Evolutionary conservation across 306 rosid species (phyloP).

Genomic region (Styphnolobium japonicum): DNA sequence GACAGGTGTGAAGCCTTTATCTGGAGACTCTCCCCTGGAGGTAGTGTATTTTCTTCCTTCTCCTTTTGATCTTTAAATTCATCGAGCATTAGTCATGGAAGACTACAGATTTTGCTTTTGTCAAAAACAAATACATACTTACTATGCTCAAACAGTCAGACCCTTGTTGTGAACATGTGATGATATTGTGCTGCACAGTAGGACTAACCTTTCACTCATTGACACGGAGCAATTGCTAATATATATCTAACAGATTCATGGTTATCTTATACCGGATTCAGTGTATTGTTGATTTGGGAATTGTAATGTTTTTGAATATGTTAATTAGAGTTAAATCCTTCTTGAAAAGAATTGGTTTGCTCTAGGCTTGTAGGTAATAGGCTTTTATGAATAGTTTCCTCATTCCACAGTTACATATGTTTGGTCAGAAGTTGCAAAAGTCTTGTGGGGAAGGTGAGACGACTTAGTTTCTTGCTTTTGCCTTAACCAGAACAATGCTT

Average conservation of each 20-base stretch:
- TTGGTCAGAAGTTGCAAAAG: background rate
- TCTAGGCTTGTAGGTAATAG: background rate
- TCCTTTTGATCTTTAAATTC: background rate
- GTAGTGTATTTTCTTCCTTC: conserved; percentile 13
- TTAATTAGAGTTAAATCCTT: background rate
- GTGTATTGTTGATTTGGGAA: background rate
- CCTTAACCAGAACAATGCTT: background rate
- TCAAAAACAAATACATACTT: background rate
- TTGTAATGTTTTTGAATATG: background rate
- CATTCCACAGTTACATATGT: background rate
- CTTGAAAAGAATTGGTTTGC: background rate
- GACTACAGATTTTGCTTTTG: background rate
- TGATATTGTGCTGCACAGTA: background rate
- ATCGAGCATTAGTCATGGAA: background rate
- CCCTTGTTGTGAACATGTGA: background rate
- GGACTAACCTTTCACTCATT: background rate
- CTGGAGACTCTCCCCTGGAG: conserved; percentile 73
- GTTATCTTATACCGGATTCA: background rate
- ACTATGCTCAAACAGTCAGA: background rate
- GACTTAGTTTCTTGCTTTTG: no score
- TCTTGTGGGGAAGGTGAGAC: no score
- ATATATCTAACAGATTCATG: background rate
- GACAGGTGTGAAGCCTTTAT: conserved; percentile 61
- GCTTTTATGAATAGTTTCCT: background rate
- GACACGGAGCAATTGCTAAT: background rate